Conservation (phyloP, 2,329 filamentous ascomycete species). For the Didymella sp. region DNA sequence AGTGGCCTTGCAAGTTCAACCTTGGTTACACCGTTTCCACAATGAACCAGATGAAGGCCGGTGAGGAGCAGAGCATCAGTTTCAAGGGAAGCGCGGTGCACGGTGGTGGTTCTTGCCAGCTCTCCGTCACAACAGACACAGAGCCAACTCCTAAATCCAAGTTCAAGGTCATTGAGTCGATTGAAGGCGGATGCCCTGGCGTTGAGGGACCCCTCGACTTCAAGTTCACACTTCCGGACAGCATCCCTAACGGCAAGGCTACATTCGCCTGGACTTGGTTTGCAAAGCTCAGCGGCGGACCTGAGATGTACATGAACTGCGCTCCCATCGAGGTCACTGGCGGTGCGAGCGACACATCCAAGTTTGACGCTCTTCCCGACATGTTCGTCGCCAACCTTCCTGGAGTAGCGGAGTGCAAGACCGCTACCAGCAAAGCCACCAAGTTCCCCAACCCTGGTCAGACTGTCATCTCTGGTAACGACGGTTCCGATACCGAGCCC, state of each 20-base stretch:
- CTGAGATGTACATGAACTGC: slow-evolving; percentile 93
- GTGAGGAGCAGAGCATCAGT: slow-evolving; percentile 65
- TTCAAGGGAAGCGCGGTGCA: slow-evolving; percentile 80
- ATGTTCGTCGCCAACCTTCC: slow-evolving; percentile 80
- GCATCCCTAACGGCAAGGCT: slow-evolving; percentile 76
- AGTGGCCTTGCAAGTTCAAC: slow-evolving; percentile 75
- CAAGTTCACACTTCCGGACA: slow-evolving; percentile 73
- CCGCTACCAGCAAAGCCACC: no score
- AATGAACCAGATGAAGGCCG: slow-evolving; percentile 64
- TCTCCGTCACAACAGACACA: slow-evolving; percentile 74
- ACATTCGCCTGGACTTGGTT: slow-evolving; percentile 94
- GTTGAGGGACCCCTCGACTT: slow-evolving; percentile 68
- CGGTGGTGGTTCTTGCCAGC: slow-evolving; percentile 89
- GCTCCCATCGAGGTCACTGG: slow-evolving; percentile 72
- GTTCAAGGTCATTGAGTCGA: slow-evolving; percentile 90
- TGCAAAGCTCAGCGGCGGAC: slow-evolving; percentile 77
- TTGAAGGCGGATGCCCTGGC: slow-evolving; percentile 84
- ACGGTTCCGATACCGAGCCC: no score
- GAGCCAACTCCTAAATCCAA: slow-evolving; percentile 61
- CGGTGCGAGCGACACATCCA: slow-evolving; percentile 58
- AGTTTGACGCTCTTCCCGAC: slow-evolving; percentile 69
- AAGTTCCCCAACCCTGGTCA: slow-evolving; percentile 74
- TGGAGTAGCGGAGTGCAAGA: no score
- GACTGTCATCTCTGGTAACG: no score
- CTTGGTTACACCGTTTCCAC: slow-evolving; percentile 39